These are phyloP conservation scores for Plasmodium reichenowi DNA, from an alignment of 169 alveolate genomes.

Conservation along the genomic window DNA sequence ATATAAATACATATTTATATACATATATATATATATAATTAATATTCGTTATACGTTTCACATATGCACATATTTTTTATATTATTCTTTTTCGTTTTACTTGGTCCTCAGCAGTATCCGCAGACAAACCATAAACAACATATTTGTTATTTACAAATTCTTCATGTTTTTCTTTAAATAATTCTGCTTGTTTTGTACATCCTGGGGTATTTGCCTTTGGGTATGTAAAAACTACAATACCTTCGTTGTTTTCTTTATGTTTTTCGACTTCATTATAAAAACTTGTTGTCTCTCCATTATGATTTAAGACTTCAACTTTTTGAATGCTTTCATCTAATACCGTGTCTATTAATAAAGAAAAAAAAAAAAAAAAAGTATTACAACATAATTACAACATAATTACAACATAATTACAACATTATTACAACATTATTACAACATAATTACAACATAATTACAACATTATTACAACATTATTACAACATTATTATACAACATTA, in stretches of 20 bases:
- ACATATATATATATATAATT: too few relatives aligned
- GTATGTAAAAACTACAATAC: conserved; percentile 81
- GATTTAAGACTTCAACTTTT: conserved; percentile 74
- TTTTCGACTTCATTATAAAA: conserved; percentile 71
- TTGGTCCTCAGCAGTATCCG: conserved; percentile 73
- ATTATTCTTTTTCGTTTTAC: conserved; percentile 5
- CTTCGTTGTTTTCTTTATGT: conserved; percentile 77
- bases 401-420: too few relatives aligned
- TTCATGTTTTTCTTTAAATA: conserved; percentile 66
- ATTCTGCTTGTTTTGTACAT: conserved; percentile 85
- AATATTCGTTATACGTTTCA: background rate
- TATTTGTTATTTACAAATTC: conserved; percentile 51
- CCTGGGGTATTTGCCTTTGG: conserved; percentile 86
- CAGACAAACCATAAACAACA: conserved; percentile 83
- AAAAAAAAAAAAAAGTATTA: background rate
- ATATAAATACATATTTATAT: too few relatives aligned
- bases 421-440: too few relatives aligned
- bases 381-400: too few relatives aligned
- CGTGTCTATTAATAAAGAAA: conserved; percentile 55
- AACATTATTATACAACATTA: too few relatives aligned
- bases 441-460: too few relatives aligned
- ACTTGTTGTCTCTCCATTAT: conserved; percentile 68
- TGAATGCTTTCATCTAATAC: conserved; percentile 72
- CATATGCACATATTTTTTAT: background rate
- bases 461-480: too few relatives aligned